Evolutionary conservation across 768 basidiomycete genomes (phyloP).

Genomic region (Trametes cingulata): DNA sequence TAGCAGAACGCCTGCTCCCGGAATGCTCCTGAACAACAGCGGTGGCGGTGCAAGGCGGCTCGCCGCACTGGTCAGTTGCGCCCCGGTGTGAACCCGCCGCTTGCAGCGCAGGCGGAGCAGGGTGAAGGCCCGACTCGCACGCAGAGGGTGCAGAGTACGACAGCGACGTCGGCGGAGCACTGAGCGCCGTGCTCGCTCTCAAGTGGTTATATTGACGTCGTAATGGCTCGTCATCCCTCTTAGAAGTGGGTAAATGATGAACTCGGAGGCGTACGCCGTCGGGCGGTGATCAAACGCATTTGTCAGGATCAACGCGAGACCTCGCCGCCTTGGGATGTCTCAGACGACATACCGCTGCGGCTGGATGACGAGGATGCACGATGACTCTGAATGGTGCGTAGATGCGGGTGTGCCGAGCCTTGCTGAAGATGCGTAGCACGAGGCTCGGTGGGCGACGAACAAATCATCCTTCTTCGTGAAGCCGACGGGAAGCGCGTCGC

Average conservation of each 20-base stretch:
- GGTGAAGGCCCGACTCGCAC: neutral
- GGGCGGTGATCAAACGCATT: neutral
- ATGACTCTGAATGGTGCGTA: neutral
- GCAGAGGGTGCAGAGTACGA: neutral
- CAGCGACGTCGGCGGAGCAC: neutral
- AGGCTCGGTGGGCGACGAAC: neutral
- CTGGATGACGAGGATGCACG: neutral
- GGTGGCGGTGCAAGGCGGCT: constrained; percentile 11
- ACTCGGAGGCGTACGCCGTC: neutral
- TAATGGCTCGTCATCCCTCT: neutral
- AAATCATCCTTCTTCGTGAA: neutral
- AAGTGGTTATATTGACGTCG: neutral
- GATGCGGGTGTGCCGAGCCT: neutral
- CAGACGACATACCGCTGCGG: too few species aligned
- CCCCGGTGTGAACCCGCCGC: neutral
- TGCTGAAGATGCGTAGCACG: neutral
- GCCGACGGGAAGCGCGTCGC: neutral
- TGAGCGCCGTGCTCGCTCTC: too few species aligned
- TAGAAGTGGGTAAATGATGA: neutral
- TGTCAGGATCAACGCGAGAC: neutral
- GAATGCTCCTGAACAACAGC: constrained; percentile 2
- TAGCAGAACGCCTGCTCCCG: neutral
- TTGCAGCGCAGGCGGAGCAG: neutral
- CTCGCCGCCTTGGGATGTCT: neutral
- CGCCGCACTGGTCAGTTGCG: neutral